These are phyloP conservation scores for Scutellaria baicalensis DNA, from an alignment of 257 asterid genomes.

Conservation along the genomic window DNA sequence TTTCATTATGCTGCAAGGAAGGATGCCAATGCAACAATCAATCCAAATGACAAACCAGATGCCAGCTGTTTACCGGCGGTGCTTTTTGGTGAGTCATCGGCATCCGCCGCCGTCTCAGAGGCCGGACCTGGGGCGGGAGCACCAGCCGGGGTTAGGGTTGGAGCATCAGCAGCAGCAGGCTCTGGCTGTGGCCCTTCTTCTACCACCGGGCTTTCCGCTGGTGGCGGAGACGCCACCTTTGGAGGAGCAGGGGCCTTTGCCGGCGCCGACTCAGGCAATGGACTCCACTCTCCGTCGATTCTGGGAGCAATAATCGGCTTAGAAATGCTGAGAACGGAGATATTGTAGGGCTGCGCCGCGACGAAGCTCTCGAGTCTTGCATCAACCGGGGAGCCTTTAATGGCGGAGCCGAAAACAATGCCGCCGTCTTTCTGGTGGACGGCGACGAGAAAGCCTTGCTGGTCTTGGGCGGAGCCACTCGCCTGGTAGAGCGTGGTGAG, in stretches of 20 bases:
- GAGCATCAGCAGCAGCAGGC: slow-evolving; percentile 12
- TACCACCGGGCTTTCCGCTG: slow-evolving; percentile 17
- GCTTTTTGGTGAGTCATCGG: not conserved
- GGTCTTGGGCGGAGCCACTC: slow-evolving; percentile 30
- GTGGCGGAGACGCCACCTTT: not conserved
- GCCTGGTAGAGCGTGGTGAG: slow-evolving; percentile 60
- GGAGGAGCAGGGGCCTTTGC: slow-evolving; percentile 18
- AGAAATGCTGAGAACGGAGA: slow-evolving; percentile 55
- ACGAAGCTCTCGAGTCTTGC: slow-evolving; percentile 28
- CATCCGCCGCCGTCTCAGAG: slow-evolving; percentile 14
- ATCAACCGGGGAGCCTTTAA: slow-evolving; percentile 27
- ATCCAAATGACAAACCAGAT: slow-evolving; percentile 14
- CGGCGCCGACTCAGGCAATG: slow-evolving; percentile 21
- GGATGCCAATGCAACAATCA: slow-evolving; percentile 19
- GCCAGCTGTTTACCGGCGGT: slow-evolving; percentile 8
- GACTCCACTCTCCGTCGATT: slow-evolving; percentile 24
- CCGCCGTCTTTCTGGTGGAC: slow-evolving; percentile 28
- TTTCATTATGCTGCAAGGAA: slow-evolving; percentile 15
- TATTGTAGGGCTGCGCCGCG: slow-evolving; percentile 40
- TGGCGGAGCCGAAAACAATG: slow-evolving; percentile 58
- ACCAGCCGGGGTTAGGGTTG: slow-evolving; percentile 11
- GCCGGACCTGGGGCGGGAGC: slow-evolving; percentile 13
- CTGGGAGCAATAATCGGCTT: slow-evolving; percentile 49
- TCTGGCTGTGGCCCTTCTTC: not conserved
- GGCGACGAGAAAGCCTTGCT: slow-evolving; percentile 55